Evolutionary conservation across 2,329 filamentous ascomycete species (phyloP).

Genomic region (Stagonosporopsis cucurbitacearum): DNA sequence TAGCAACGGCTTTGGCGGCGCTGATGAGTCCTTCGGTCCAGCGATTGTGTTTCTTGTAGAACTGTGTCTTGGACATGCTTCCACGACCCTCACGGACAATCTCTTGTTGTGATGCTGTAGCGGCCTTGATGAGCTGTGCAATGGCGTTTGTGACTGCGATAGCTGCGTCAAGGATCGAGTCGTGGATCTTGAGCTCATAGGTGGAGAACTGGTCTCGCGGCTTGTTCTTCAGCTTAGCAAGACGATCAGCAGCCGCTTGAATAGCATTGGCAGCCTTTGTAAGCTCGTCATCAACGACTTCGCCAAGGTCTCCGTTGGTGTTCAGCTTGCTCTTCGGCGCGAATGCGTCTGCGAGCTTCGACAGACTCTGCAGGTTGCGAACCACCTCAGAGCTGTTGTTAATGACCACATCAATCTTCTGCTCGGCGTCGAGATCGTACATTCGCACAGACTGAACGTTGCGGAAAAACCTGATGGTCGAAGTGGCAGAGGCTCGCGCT

Average conservation of each 20-base stretch:
- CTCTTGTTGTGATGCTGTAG: constrained; percentile 90
- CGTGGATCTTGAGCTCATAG: constrained; percentile 95
- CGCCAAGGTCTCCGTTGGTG: constrained; percentile 84
- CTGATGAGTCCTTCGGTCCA: constrained; percentile 99
- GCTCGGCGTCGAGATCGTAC: constrained; percentile 85
- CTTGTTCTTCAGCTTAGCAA: constrained; percentile 94
- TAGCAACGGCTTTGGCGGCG: constrained; percentile 93
- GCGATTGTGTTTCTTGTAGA: constrained; percentile 99
- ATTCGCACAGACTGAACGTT: constrained; percentile 91
- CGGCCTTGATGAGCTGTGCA: constrained; percentile 91
- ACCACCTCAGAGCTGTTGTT: constrained; percentile 97
- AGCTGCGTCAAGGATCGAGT: constrained; percentile 91
- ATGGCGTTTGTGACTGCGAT: constrained; percentile 94
- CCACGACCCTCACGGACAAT: constrained; percentile 94
- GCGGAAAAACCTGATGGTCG: constrained; percentile 94
- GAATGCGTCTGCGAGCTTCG: constrained; percentile 90
- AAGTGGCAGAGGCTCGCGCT: constrained; percentile 81
- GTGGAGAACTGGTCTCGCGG: constrained; percentile 94
- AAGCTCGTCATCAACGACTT: constrained; percentile 90
- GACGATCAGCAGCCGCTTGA: constrained; percentile 84
- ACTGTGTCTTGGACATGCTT: constrained; percentile 84
- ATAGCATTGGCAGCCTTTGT: constrained; percentile 95
- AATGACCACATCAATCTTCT: constrained; percentile 97
- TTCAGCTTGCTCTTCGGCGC: constrained; percentile 87
- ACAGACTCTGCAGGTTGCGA: constrained; percentile 89